A percentile compares a stretch with the other conserved stretches of the same genome.
Evolutionary conservation across 352 stramenopile genomes (phyloP).

Genomic region (Globisporangium carolinianum): DNA sequence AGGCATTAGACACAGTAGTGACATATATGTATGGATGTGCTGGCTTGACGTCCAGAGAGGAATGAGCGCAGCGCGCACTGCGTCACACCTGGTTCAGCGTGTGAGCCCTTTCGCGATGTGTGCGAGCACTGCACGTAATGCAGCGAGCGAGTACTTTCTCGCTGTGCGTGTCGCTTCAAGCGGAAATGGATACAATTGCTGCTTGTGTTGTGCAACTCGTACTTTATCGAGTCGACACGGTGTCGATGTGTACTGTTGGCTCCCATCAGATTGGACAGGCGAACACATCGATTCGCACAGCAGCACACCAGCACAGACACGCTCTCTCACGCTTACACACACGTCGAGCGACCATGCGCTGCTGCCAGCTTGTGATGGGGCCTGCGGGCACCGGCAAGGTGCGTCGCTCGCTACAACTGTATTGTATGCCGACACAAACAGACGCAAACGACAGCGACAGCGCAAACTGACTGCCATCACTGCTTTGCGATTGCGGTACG

Average conservation of each 20-base stretch:
- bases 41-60: no score
- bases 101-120: background rate
- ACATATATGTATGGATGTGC: background rate
- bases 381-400: conserved; percentile 90
- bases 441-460: no score
- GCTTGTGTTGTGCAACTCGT: background rate
- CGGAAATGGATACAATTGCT: background rate
- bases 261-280: no score
- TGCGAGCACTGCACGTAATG: no score
- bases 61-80: background rate
- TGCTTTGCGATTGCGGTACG: background rate
- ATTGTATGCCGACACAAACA: background rate
- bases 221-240: background rate
- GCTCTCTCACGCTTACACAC: no score
- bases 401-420: background rate
- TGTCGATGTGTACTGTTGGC: background rate
- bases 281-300: background rate
- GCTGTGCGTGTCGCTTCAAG: background rate
- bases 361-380: conserved; percentile 89
- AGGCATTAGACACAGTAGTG: background rate
- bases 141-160: no score
- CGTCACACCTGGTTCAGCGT: background rate
- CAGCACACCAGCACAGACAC: no score
- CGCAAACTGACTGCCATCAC: background rate
- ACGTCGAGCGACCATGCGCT: conserved; percentile 45